Conservation (phyloP, 768 basidiomycete species). For the Auriscalpium microsporum region DNA sequence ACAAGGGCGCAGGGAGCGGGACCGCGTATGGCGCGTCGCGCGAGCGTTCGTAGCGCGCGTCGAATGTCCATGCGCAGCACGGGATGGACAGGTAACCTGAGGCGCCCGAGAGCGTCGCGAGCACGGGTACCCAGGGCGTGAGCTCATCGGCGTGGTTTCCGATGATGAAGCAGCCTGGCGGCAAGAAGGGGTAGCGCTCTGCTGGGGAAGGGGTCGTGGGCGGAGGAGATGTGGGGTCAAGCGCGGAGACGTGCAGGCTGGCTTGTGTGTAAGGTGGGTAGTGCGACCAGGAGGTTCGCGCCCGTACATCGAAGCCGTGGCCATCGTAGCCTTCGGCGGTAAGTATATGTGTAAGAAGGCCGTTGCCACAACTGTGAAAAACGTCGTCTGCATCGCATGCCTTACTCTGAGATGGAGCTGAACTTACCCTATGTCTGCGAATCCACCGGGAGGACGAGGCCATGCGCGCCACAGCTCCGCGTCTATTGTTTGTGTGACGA, state of each 20-base stretch:
- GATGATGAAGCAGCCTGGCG: constrained; percentile 62
- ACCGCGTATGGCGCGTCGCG: constrained; percentile 21
- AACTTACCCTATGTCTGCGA: constrained; percentile 77
- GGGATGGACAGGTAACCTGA: constrained; percentile 79
- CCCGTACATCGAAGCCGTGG: constrained; percentile 77
- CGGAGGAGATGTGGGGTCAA: constrained; percentile 46
- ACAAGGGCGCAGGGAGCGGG: constrained; percentile 18
- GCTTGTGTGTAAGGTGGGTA: constrained; percentile 60
- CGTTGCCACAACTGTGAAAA: constrained; percentile 74
- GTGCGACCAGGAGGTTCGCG: constrained; percentile 74
- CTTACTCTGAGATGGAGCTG: neutral
- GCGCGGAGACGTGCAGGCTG: constrained; percentile 55
- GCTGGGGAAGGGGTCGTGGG: neutral
- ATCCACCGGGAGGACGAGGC: constrained; percentile 78
- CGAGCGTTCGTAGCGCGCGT: constrained; percentile 52
- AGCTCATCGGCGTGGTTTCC: constrained; percentile 96
- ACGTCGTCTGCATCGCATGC: neutral
- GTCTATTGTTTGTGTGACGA: neutral
- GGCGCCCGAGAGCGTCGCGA: constrained; percentile 53
- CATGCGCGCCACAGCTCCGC: constrained; percentile 55
- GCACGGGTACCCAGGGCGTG: constrained; percentile 87
- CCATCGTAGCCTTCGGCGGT: constrained; percentile 77
- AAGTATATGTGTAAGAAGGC: constrained; percentile 84
- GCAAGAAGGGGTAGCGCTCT: constrained; percentile 22
- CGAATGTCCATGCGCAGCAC: constrained; percentile 84